These are phyloP conservation scores for Capronia americana DNA, from an alignment of 2,329 filamentous ascomycete genomes.

Conservation along the genomic window DNA sequence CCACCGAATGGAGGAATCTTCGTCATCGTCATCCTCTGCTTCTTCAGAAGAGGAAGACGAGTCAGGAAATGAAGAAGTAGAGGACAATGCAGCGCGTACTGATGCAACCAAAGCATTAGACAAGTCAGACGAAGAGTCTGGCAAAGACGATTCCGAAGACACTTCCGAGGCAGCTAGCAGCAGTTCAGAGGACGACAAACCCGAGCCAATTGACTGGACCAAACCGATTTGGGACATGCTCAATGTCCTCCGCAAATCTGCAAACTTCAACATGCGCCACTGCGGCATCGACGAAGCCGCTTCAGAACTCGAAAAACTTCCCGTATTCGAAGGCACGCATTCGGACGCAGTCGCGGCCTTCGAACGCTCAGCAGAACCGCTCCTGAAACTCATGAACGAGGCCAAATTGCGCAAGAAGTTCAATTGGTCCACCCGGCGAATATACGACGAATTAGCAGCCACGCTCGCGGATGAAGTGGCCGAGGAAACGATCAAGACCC, in stretches of 20 bases:
- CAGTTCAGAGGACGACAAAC: conserved; percentile 24
- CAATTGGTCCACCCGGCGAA: conserved; percentile 40
- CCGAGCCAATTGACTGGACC: conserved; percentile 38
- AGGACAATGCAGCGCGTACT: neutral
- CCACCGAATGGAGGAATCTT: conserved; percentile 42
- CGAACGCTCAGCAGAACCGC: conserved; percentile 36
- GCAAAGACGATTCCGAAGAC: conserved; percentile 39
- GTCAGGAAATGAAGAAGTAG: conserved; percentile 5
- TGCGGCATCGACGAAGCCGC: conserved; percentile 39
- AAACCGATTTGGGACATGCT: conserved; percentile 39
- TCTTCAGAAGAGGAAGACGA: conserved; percentile 26
- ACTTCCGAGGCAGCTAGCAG: conserved; percentile 24
- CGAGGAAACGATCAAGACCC: conserved; percentile 38
- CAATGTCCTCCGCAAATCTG: conserved; percentile 38
- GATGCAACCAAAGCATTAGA: conserved; percentile 39
- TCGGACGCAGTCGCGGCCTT: conserved; percentile 37
- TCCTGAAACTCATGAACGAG: conserved; percentile 40
- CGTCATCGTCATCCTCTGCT: conserved; percentile 32
- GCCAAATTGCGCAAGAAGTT: conserved; percentile 41
- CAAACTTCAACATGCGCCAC: conserved; percentile 39
- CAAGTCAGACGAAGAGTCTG: conserved; percentile 41
- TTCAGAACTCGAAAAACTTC: conserved; percentile 36
- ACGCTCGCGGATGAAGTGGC: conserved; percentile 39
- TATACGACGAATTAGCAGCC: conserved; percentile 40
- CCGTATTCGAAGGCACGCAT: conserved; percentile 33